Percentiles rank a stretch among this genome's conserved stretches.
phyloP scores from a whole-genome alignment of 768 basidiomycete species.

The Tephrocybe sp. region DNA sequence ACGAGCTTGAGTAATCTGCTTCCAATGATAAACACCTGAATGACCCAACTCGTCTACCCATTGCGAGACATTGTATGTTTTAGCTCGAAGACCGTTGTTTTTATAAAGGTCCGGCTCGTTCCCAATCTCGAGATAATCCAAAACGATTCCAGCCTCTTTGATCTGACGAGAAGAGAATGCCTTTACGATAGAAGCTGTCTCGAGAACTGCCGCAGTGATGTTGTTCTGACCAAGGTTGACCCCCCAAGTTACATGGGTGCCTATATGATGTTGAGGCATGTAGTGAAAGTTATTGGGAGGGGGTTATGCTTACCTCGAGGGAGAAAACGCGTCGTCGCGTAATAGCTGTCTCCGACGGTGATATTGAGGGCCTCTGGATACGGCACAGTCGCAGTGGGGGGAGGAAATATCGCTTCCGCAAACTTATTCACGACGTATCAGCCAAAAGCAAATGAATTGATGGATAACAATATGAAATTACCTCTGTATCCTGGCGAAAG shows the following conservation, averaged over 20 bases:
- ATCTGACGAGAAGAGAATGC: constrained; percentile 45
- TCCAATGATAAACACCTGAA: too few relatives aligned
- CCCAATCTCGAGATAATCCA: constrained; percentile 61
- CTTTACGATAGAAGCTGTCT: constrained; percentile 44
- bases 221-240: constrained; percentile 60
- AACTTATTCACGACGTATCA: neutral
- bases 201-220: constrained; percentile 46
- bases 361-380: constrained; percentile 65
- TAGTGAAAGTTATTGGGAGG: neutral
- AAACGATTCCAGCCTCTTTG: constrained; percentile 36
- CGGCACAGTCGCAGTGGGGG: constrained; percentile 44
- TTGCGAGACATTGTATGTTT: constrained; percentile 37
- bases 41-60: constrained; percentile 51
- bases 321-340: constrained; percentile 26
- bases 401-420: constrained; percentile 47
- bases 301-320: constrained; percentile 10
- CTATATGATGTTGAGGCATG: constrained; percentile 24
- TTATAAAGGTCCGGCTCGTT: constrained; percentile 60
- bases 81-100: constrained; percentile 40
- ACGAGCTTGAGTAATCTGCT: too few relatives aligned
- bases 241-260: constrained; percentile 64
- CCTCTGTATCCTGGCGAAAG: constrained; percentile 25
- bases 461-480: neutral
- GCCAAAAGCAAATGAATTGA: neutral
- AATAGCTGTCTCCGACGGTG: constrained; percentile 55